These are phyloP conservation scores for Davidsoniella neocaledoniae DNA, from an alignment of 2,329 filamentous ascomycete genomes.

Conservation along the genomic window DNA sequence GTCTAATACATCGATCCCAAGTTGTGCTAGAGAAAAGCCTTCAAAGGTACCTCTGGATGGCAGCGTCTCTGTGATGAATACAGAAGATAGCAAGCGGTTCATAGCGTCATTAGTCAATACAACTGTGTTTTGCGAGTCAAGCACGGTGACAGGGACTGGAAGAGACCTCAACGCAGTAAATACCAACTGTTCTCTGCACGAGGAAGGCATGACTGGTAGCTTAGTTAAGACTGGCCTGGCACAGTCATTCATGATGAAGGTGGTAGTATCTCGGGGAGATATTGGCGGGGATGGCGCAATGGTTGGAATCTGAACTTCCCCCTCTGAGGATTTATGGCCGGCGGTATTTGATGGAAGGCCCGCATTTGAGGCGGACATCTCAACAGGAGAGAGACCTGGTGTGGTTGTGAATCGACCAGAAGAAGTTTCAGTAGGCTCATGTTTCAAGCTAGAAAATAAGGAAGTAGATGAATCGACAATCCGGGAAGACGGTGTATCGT, in stretches of 20 bases:
- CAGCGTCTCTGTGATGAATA: background rate
- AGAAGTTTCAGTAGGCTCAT: background rate
- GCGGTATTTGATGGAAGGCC: too few species aligned
- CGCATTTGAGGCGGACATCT: background rate
- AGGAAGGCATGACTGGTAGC: conserved; percentile 24
- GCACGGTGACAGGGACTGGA: conserved; percentile 52
- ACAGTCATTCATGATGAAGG: conserved; percentile 15
- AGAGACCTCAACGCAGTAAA: conserved; percentile 57
- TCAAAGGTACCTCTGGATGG: background rate
- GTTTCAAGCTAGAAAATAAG: background rate
- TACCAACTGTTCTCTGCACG: conserved; percentile 38
- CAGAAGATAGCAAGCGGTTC: conserved; percentile 38
- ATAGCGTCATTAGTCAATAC: conserved; percentile 62
- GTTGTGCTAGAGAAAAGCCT: conserved; percentile 36
- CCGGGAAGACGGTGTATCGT: background rate
- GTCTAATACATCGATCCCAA: conserved; percentile 58
- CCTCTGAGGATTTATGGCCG: too few species aligned
- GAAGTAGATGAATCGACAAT: background rate
- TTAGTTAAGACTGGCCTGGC: conserved; percentile 9
- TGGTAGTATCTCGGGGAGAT: background rate
- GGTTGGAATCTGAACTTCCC: background rate
- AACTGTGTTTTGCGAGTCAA: conserved; percentile 52
- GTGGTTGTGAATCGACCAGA: background rate
- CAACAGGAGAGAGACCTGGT: background rate
- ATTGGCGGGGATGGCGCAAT: background rate